Evolutionary conservation across 2,329 filamentous ascomycete species (phyloP), one percentile per base, ranked within the genome.

Genomic region (Madurella fahalii): DNA sequence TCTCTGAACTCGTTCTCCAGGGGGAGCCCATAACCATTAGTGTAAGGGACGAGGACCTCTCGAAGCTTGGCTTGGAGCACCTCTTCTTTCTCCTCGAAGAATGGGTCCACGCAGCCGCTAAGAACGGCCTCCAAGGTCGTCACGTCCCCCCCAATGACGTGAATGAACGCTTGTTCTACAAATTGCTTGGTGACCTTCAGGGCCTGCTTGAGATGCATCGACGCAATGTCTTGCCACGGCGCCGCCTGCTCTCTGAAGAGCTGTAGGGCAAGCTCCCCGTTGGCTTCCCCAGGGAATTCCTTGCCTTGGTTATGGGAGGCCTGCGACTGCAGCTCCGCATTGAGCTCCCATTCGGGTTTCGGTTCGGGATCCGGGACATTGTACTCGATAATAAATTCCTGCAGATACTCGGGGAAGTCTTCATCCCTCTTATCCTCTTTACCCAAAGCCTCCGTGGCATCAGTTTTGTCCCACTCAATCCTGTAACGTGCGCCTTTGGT

Each of bases 201-300:
- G 7, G 74, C 65, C 0, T 67, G 56, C 0, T 65, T 44, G 5
- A 77, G 18, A 52, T 78, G 72, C 2, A 59, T 59, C 17, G 64
- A 50, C 1, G 74, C 67, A 20, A 78, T 73, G 0, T 8, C 25
- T 9, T 66, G 61, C 76, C 75, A 78, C 0, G 71, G 72, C 5
- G 55, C 42, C 0, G 71, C 62, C 32, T 76, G 71, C 8, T 64
- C 61, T 25, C 68, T 67, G 58, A 78, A 77, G 1, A 77, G 59
- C 32, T 71, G 63, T 2, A 73, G 61, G 0, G 65, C 69, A 4
- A 77, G 63, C 0, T 69, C 65, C 13, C 63, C 63, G 40, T 72
- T 77, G 0, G 68, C 62, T 0, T 65, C 65, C 0, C 73, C 73
- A 0, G 73, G 71, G 17, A 76, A 71, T 45, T 75, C 72, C 1